Evolutionary conservation across 1,139 yeast genomes (phyloP).

Genomic region (Geotrichum restrictum): DNA sequence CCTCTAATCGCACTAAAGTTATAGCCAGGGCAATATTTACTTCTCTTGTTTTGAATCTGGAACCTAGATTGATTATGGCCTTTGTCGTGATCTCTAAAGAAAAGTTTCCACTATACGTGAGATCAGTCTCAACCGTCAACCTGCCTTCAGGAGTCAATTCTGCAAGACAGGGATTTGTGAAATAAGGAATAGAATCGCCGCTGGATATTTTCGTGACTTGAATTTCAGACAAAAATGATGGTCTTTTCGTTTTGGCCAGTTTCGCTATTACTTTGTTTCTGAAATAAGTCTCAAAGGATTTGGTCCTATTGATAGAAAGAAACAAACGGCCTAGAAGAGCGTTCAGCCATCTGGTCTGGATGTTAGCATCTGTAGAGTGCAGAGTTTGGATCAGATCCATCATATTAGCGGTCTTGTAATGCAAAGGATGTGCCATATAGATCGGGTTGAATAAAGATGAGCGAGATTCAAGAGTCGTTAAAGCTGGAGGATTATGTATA

Average conservation of each 20-base stretch:
- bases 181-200: slow-evolving; percentile 75
- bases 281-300: slow-evolving; percentile 55
- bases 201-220: slow-evolving; percentile 67
- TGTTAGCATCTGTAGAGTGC: slow-evolving; percentile 77
- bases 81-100: slow-evolving; percentile 76
- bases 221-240: slow-evolving; percentile 82
- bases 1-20: slow-evolving; percentile 63
- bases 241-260: slow-evolving; percentile 72
- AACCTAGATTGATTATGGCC: slow-evolving; percentile 66
- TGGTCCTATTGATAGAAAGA: slow-evolving; percentile 69
- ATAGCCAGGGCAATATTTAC: slow-evolving; percentile 74
- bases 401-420: slow-evolving; percentile 67
- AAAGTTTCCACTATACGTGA: slow-evolving; percentile 69
- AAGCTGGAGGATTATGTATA: slow-evolving; percentile 14
- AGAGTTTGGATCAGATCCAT: slow-evolving; percentile 68
- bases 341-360: slow-evolving; percentile 85
- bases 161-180: slow-evolving; percentile 66
- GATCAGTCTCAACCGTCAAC: slow-evolving; percentile 55
- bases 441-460: slow-evolving; percentile 41
- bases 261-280: slow-evolving; percentile 62
- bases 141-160: slow-evolving; percentile 81
- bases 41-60: slow-evolving; percentile 72
- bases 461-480: slow-evolving; percentile 14
- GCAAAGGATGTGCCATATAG: slow-evolving; percentile 66
- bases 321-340: slow-evolving; percentile 81